Percentiles rank a stretch among this genome's conserved stretches.
phyloP scores from a whole-genome alignment of 2,329 filamentous ascomycete genomes.

The Aspergillus awamori region DNA sequence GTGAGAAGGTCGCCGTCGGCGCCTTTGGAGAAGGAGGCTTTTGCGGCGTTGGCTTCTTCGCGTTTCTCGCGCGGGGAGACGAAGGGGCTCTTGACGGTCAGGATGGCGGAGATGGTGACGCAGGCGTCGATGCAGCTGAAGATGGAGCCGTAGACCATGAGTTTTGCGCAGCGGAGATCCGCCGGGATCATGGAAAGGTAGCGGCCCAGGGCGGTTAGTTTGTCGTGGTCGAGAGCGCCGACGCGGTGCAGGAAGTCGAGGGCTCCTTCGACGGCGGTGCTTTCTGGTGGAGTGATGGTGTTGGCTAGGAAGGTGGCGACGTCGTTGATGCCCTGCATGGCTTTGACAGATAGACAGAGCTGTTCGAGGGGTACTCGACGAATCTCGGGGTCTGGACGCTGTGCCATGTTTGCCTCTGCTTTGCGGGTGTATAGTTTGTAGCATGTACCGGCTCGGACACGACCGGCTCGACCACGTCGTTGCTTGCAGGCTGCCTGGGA shows the following conservation, averaged over 20 bases:
- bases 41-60: conserved; percentile 77
- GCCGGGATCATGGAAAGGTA: conserved; percentile 95
- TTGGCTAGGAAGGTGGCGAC: conserved; percentile 79
- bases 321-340: conserved; percentile 82
- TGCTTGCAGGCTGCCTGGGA: conserved; percentile 94
- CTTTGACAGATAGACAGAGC: conserved; percentile 88
- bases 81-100: conserved; percentile 89
- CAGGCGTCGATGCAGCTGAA: conserved; percentile 90
- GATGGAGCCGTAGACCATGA: conserved; percentile 92
- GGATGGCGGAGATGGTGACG: conserved; percentile 84
- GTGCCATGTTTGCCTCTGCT: conserved; percentile 80
- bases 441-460: conserved; percentile 86
- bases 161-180: conserved; percentile 87
- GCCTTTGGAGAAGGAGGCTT: conserved; percentile 70
- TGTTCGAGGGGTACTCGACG: conserved; percentile 90
- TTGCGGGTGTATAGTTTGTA: conserved; percentile 93
- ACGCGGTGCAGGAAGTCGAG: conserved; percentile 78
- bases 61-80: conserved; percentile 79
- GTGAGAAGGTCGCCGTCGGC: conserved; percentile 83
- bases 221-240: conserved; percentile 82
- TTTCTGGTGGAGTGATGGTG: conserved; percentile 86
- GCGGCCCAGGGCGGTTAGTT: conserved; percentile 85
- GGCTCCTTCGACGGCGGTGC: conserved; percentile 81
- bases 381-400: conserved; percentile 91
- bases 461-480: conserved; percentile 85